These are phyloP conservation scores for Rosa persica DNA, from an alignment of 306 rosid genomes.

Conservation along the genomic window DNA sequence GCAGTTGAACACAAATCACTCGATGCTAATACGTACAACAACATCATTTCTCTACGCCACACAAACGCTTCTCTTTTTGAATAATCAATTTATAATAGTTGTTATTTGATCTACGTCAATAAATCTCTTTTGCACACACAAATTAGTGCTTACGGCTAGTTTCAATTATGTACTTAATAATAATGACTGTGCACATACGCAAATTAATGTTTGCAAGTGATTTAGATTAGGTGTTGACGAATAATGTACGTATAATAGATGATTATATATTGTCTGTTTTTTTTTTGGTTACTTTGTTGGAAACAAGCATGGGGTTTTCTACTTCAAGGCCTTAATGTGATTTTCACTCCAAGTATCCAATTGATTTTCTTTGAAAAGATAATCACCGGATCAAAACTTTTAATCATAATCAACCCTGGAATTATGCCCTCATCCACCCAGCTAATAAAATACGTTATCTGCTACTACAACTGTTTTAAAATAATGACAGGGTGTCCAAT, in stretches of 20 bases:
- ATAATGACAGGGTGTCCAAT: background rate
- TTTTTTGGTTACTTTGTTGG: background rate
- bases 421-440: background rate
- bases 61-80: too few relatives aligned
- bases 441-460: conserved; percentile 16
- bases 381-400: background rate
- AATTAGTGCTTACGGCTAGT: too few relatives aligned
- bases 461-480: background rate
- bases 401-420: background rate
- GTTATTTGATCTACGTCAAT: too few relatives aligned
- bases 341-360: conserved; percentile 1
- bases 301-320: background rate
- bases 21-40: too few relatives aligned
- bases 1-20: background rate
- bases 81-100: too few relatives aligned
- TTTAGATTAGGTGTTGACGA: background rate
- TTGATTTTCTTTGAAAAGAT: background rate
- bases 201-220: background rate
- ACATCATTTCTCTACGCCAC: too few relatives aligned
- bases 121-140: too few relatives aligned
- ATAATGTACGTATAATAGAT: too few relatives aligned
- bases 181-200: background rate
- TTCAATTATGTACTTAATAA: too few relatives aligned
- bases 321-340: background rate
- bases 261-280: background rate